phyloP scores from a whole-genome alignment of 441 rosid genomes.

The Jatropha podagrica region DNA sequence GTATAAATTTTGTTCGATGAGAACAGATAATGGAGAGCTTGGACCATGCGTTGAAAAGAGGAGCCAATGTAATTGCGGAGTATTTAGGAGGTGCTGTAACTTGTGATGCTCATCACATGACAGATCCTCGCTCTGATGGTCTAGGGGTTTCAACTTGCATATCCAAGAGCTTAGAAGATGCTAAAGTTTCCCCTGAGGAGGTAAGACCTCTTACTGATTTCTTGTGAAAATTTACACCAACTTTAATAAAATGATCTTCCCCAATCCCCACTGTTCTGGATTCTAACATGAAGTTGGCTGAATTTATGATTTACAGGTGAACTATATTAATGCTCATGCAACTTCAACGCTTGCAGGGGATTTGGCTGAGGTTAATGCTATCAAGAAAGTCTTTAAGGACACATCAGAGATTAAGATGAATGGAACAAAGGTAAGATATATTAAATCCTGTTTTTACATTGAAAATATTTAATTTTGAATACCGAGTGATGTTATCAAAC shows the following conservation, averaged over 20 bases:
- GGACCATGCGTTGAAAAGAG: conserved; percentile 70
- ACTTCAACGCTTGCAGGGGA: conserved; percentile 78
- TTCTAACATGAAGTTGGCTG: neutral
- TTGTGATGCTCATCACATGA: conserved; percentile 78
- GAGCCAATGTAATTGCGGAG: conserved; percentile 63
- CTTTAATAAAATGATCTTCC: neutral
- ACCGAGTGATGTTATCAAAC: too few relatives aligned
- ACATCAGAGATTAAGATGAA: conserved; percentile 71
- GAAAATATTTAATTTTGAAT: too few relatives aligned
- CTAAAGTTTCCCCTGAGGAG: conserved; percentile 68
- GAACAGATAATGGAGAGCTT: conserved; percentile 68
- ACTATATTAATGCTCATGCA: conserved; percentile 66
- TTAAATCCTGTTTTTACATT: neutral
- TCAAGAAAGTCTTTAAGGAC: conserved; percentile 63
- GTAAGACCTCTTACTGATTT: conserved; percentile 20
- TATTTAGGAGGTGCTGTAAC: conserved; percentile 64
- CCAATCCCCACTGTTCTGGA: neutral
- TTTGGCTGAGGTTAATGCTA: conserved; percentile 68
- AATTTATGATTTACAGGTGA: conserved; percentile 39
- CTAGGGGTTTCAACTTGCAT: conserved; percentile 72
- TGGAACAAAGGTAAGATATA: conserved; percentile 51
- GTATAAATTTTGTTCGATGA: neutral
- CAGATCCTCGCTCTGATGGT: conserved; percentile 64
- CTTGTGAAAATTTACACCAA: neutral
- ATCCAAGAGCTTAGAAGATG: conserved; percentile 52